Evolutionary conservation across 768 basidiomycete species (phyloP).

Genomic region (Rossbeevera mucosa): DNA sequence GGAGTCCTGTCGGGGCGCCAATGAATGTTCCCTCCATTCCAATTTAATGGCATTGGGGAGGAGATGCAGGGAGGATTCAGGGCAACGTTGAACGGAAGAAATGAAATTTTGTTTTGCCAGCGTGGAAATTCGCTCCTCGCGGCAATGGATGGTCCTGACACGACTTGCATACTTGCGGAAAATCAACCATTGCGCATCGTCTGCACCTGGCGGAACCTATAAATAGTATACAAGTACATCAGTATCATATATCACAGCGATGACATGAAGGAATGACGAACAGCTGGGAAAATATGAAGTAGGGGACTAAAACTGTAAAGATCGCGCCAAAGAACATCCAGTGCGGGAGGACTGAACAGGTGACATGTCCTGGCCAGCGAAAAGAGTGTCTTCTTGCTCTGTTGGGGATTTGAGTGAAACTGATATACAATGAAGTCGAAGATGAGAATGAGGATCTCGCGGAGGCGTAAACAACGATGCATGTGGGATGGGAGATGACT

Average conservation of each 20-base stretch:
- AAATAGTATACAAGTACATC: background rate
- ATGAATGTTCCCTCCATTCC: slow-evolving; percentile 12
- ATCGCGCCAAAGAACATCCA: slow-evolving; percentile 13
- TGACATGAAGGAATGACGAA: background rate
- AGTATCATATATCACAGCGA: background rate
- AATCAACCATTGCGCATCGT: slow-evolving; percentile 15
- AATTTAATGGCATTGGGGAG: slow-evolving; percentile 19
- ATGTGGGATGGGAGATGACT: slow-evolving; percentile 30
- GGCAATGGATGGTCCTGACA: slow-evolving; percentile 13
- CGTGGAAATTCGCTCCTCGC: background rate
- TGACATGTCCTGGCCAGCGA: slow-evolving; percentile 13
- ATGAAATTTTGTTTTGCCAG: slow-evolving; percentile 1
- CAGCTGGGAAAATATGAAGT: slow-evolving; percentile 2
- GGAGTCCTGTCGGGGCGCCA: slow-evolving; percentile 2
- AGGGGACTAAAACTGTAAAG: slow-evolving; percentile 11
- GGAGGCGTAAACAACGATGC: slow-evolving; percentile 27
- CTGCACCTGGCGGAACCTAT: background rate
- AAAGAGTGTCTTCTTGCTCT: slow-evolving; percentile 3
- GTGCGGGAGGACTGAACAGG: slow-evolving; percentile 10
- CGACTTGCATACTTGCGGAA: slow-evolving; percentile 23
- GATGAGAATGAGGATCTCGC: slow-evolving; percentile 10
- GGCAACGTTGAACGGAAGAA: slow-evolving; percentile 7
- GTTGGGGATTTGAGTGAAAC: background rate
- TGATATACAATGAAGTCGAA: background rate
- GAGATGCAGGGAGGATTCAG: slow-evolving; percentile 14